These are phyloP conservation scores for Aspergillus affinis DNA, from an alignment of 495 filamentous ascomycete genomes.

Conservation along the genomic window DNA sequence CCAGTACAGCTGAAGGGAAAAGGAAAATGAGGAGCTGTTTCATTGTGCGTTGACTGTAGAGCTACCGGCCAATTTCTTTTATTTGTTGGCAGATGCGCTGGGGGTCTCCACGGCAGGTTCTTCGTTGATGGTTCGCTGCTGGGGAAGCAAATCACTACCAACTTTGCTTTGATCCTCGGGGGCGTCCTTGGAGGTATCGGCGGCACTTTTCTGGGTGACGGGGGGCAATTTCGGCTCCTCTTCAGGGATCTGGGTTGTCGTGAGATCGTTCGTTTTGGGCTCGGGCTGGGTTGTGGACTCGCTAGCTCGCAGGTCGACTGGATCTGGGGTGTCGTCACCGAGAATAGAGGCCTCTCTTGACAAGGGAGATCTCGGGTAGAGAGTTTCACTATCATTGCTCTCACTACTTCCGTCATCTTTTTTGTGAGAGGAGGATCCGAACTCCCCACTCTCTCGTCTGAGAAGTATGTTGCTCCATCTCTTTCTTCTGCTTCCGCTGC, in stretches of 20 bases:
- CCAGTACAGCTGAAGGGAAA: neutral
- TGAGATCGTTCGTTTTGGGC: neutral
- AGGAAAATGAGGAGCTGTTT: neutral
- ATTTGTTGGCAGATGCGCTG: neutral
- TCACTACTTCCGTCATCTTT: constrained; percentile 21
- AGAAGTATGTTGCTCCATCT: constrained; percentile 47
- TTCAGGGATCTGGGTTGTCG: neutral
- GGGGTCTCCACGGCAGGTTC: neutral
- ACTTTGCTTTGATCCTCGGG: neutral
- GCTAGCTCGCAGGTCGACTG: neutral
- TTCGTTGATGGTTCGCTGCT: neutral
- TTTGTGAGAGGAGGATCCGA: constrained; percentile 19
- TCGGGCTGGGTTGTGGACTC: constrained; percentile 6
- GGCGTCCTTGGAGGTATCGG: neutral
- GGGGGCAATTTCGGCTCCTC: neutral
- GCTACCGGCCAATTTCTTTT: neutral
- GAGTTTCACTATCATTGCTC: constrained; percentile 19
- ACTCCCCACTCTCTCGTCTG: constrained; percentile 39
- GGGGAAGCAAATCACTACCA: neutral
- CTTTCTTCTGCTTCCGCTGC: constrained; percentile 44
- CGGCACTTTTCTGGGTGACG: neutral
- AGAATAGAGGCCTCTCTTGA: constrained; percentile 32
- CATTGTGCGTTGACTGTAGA: neutral
- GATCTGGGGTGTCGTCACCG: constrained; percentile 9
- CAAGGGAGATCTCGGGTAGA: constrained; percentile 38